Evolutionary conservation across 164 flowering plant species (phyloP).

Genomic region (Stephania yunnanensis): DNA sequence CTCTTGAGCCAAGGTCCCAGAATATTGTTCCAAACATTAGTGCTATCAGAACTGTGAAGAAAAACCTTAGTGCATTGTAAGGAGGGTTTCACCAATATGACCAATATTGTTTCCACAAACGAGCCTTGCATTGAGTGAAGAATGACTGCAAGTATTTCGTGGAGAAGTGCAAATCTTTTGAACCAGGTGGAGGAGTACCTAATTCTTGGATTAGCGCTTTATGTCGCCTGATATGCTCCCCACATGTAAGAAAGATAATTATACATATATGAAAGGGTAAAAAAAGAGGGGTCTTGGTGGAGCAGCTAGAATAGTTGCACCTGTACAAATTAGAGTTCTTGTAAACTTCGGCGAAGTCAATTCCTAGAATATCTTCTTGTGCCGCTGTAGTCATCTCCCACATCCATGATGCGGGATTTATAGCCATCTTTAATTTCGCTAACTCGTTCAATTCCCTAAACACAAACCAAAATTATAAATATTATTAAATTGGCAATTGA

Average conservation of each 20-base stretch:
- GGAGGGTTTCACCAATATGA: constrained; percentile 41
- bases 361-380: constrained; percentile 26
- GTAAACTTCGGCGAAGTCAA: constrained; percentile 25
- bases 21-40: constrained; percentile 34
- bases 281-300: too few species aligned
- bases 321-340: constrained; percentile 19
- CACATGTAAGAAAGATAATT: not conserved
- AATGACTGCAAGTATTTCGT: constrained; percentile 27
- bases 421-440: constrained; percentile 25
- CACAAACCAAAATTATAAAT: not conserved
- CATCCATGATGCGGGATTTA: constrained; percentile 39
- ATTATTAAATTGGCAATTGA: not conserved
- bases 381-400: constrained; percentile 23
- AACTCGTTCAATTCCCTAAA: constrained; percentile 32
- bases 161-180: constrained; percentile 29
- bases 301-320: constrained; percentile 1
- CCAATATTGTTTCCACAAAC: constrained; percentile 38
- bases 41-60: constrained; percentile 25
- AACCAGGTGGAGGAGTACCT: constrained; percentile 26
- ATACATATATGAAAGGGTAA: not conserved
- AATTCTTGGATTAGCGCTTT: constrained; percentile 32
- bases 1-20: constrained; percentile 31
- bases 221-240: constrained; percentile 24
- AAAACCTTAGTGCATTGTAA: constrained; percentile 29
- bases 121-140: constrained; percentile 29